These are phyloP conservation scores for Hyaloscypha finlandica DNA, from an alignment of 495 filamentous ascomycete species.

Conservation along the genomic window DNA sequence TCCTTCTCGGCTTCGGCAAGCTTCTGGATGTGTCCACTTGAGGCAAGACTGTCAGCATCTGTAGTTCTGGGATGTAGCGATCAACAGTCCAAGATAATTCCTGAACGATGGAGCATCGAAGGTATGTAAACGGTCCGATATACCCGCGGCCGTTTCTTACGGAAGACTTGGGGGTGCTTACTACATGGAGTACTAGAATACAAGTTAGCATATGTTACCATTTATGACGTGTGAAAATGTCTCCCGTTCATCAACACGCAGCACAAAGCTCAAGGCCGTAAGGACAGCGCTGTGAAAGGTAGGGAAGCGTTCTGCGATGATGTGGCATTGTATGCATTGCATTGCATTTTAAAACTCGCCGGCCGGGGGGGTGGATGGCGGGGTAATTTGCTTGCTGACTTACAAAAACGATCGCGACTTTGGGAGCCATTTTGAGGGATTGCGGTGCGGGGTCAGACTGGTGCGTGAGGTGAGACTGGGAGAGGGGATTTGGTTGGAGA, in stretches of 20 bases:
- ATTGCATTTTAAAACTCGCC: neutral
- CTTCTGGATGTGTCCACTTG: constrained; percentile 77
- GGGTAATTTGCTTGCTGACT: constrained; percentile 17
- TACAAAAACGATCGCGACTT: constrained; percentile 37
- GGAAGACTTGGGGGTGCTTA: neutral
- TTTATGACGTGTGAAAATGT: neutral
- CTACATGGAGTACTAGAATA: constrained; percentile 6
- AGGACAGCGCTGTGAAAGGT: neutral
- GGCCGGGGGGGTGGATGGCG: constrained; percentile 3
- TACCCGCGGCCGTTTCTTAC: too few species aligned
- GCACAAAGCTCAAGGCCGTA: neutral
- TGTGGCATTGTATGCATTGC: too few species aligned
- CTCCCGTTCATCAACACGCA: neutral
- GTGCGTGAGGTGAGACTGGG: neutral
- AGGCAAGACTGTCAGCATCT: constrained; percentile 22
- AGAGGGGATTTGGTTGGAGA: neutral
- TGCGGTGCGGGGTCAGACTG: neutral
- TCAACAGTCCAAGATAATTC: neutral
- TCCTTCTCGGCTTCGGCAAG: constrained; percentile 88
- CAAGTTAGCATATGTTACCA: neutral
- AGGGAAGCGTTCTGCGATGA: neutral
- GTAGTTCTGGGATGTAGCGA: neutral
- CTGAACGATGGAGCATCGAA: neutral
- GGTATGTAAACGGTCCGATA: too few species aligned
- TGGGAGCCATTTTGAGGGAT: constrained; percentile 34